phyloP scores from a whole-genome alignment of 148 eudicot species.

The Arctostaphylos glauca region DNA sequence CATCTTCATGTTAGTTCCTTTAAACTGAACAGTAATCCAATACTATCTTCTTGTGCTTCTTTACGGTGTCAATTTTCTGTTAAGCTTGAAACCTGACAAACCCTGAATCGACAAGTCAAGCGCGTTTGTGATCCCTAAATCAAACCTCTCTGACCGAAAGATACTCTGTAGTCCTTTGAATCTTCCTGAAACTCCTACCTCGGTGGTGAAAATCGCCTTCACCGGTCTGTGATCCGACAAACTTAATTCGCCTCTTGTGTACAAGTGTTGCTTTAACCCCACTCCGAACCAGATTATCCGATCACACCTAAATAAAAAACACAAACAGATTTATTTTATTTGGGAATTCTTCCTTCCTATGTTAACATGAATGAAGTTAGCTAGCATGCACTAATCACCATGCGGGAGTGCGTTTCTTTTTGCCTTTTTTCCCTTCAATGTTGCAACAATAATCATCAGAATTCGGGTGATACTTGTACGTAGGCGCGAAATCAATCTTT shows the following conservation, averaged over 20 bases:
- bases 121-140: constrained; percentile 1
- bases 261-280: constrained; percentile 37
- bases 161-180: constrained; percentile 14
- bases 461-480: constrained; percentile 48
- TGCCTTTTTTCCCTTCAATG: constrained; percentile 20
- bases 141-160: constrained; percentile 23
- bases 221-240: constrained; percentile 58
- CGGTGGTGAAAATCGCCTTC: constrained; percentile 33
- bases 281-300: constrained; percentile 47
- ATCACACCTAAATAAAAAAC: constrained; percentile 43
- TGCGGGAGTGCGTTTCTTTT: constrained; percentile 48
- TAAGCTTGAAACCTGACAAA: neutral
- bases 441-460: constrained; percentile 43
- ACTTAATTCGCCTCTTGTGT: constrained; percentile 37
- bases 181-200: constrained; percentile 14
- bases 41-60: neutral
- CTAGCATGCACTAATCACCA: constrained; percentile 26
- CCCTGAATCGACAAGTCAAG: neutral
- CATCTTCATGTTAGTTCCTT: neutral
- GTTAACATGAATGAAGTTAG: neutral
- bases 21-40: neutral
- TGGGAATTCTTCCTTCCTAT: neutral
- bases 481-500: constrained; percentile 46
- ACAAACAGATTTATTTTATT: no score
- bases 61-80: neutral